These are phyloP conservation scores for Linum tenue DNA, from an alignment of 345 rosid genomes.

Conservation along the genomic window DNA sequence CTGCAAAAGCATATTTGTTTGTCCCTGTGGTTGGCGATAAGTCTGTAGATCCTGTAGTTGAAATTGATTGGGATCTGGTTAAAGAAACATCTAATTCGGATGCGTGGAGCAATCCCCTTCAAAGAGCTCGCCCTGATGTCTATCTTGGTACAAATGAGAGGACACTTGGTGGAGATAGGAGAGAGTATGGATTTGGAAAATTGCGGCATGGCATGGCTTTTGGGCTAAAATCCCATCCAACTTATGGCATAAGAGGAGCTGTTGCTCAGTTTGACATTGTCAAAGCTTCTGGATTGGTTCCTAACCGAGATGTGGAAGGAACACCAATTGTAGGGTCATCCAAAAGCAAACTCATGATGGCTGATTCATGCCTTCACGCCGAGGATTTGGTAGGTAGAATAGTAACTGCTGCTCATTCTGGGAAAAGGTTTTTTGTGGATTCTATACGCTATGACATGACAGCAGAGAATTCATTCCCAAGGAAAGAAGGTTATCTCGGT, in stretches of 20 bases:
- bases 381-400: constrained; percentile 74
- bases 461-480: constrained; percentile 87
- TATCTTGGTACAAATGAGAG: constrained; percentile 97
- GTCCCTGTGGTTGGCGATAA: constrained; percentile 77
- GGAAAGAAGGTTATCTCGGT: constrained; percentile 98
- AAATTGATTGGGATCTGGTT: constrained; percentile 82
- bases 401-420: constrained; percentile 95
- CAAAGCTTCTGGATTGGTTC: constrained; percentile 84
- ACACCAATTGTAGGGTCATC: constrained; percentile 30
- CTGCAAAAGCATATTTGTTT: constrained; percentile 94
- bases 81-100: constrained; percentile 43
- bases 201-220: constrained; percentile 79
- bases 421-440: constrained; percentile 96
- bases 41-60: constrained; percentile 53
- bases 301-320: constrained; percentile 42
- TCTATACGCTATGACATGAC: constrained; percentile 80
- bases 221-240: constrained; percentile 90
- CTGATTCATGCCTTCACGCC: constrained; percentile 49
- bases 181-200: constrained; percentile 96
- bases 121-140: constrained; percentile 94
- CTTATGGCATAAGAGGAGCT: constrained; percentile 98
- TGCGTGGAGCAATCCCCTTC: constrained; percentile 94
- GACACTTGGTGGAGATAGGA: constrained; percentile 95
- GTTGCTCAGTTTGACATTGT: constrained; percentile 89
- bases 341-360: constrained; percentile 67